A percentile compares a stretch with the other conserved stretches of the same genome.
Evolutionary conservation across 2,329 filamentous ascomycete genomes (phyloP).

Genomic region (Hortaea werneckii): DNA sequence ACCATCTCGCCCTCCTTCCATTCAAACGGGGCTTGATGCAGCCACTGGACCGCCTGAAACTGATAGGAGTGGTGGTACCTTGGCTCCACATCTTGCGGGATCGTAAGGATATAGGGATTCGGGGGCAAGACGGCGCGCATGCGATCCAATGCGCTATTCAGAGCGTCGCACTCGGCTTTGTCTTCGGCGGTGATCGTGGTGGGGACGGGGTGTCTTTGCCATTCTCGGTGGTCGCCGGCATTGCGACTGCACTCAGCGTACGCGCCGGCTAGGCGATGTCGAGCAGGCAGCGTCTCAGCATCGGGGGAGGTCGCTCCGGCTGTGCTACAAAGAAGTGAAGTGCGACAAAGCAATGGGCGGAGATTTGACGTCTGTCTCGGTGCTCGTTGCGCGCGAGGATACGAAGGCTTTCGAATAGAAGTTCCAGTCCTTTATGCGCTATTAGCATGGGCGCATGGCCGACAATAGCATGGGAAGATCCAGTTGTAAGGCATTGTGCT

Average conservation of each 20-base stretch:
- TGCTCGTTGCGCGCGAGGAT: background rate
- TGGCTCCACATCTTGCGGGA: slow-evolving; percentile 33
- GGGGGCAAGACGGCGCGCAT: slow-evolving; percentile 32
- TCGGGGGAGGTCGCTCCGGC: background rate
- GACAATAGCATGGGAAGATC: background rate
- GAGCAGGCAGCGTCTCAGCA: background rate
- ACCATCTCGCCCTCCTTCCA: slow-evolving; percentile 44
- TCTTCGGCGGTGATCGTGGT: slow-evolving; percentile 13
- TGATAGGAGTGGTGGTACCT: slow-evolving; percentile 34
- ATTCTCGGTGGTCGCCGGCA: background rate
- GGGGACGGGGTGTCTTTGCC: background rate
- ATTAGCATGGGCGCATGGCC: background rate
- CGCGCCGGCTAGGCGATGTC: background rate
- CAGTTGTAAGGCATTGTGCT: too few species aligned
- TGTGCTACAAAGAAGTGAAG: background rate
- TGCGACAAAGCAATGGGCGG: background rate
- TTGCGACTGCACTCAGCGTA: background rate
- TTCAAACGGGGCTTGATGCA: slow-evolving; percentile 42
- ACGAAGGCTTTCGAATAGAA: background rate
- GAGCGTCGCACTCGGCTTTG: slow-evolving; percentile 26
- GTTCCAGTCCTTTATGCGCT: background rate
- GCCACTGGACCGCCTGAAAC: slow-evolving; percentile 32
- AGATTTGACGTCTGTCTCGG: background rate
- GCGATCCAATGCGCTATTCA: slow-evolving; percentile 34
- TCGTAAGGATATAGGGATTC: slow-evolving; percentile 38